These are phyloP conservation scores for Pseudogymnoascus sp. DNA, from an alignment of 2,329 filamentous ascomycete species.

Conservation along the genomic window DNA sequence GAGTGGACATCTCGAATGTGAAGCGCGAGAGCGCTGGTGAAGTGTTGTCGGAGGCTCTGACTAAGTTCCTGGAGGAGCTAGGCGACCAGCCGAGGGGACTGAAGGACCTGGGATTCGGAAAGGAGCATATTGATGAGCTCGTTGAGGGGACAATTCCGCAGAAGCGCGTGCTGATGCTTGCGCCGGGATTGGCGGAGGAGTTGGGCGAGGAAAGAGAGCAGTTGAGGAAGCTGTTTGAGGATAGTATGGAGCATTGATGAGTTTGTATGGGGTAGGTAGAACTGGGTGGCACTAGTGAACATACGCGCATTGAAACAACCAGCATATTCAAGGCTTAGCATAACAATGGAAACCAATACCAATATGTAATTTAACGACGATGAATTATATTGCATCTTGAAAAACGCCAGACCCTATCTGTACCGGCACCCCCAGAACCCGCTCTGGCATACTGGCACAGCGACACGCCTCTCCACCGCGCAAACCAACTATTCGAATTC, in stretches of 20 bases:
- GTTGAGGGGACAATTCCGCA: constrained; percentile 96
- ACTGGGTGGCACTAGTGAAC: background rate
- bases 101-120: constrained; percentile 71
- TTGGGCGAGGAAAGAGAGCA: constrained; percentile 63
- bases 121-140: constrained; percentile 66
- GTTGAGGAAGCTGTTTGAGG: constrained; percentile 59
- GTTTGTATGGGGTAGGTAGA: background rate
- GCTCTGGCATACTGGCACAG: background rate
- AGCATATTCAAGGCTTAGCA: background rate
- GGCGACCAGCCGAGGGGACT: constrained; percentile 88
- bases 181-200: constrained; percentile 68
- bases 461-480: background rate
- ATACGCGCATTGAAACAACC: background rate
- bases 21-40: constrained; percentile 86
- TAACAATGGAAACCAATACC: background rate
- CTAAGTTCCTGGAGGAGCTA: constrained; percentile 69
- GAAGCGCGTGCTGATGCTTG: constrained; percentile 80
- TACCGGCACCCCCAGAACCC: background rate
- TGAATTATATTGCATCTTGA: background rate
- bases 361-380: background rate
- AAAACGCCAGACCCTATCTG: background rate
- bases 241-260: constrained; percentile 43
- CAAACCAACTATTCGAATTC: background rate
- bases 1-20: constrained; percentile 78
- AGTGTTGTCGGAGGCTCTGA: constrained; percentile 73